These are phyloP conservation scores for Aureobasidium leucospermi DNA, from an alignment of 2,329 filamentous ascomycete species.

Conservation along the genomic window DNA sequence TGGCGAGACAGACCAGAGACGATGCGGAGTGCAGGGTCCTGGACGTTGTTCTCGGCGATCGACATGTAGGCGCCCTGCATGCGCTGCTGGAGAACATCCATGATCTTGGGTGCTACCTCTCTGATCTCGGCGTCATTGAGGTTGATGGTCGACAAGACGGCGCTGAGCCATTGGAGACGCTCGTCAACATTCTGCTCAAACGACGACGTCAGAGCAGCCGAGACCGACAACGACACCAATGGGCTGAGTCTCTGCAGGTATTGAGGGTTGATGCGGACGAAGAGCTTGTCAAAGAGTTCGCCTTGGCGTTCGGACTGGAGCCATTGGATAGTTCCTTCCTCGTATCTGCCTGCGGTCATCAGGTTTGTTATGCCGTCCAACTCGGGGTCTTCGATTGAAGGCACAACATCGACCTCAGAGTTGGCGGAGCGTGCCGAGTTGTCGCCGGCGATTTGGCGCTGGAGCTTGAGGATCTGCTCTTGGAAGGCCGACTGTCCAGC, in stretches of 20 bases:
- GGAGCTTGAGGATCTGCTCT: conserved; percentile 40
- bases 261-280: conserved; percentile 49
- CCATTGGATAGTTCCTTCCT: conserved; percentile 45
- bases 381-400: conserved; percentile 48
- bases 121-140: conserved; percentile 42
- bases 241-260: conserved; percentile 51
- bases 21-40: conserved; percentile 37
- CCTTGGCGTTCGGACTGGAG: conserved; percentile 53
- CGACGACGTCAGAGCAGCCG: conserved; percentile 53
- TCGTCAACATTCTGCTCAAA: conserved; percentile 46
- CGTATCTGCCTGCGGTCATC: conserved; percentile 49
- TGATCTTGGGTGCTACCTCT: conserved; percentile 51
- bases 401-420: conserved; percentile 26
- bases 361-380: conserved; percentile 55
- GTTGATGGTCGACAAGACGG: conserved; percentile 48
- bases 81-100: conserved; percentile 52
- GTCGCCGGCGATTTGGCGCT: conserved; percentile 31
- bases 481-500: conserved; percentile 62
- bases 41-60: conserved; percentile 45
- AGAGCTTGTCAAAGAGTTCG: conserved; percentile 55
- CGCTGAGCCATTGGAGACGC: conserved; percentile 53
- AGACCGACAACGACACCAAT: conserved; percentile 53
- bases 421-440: conserved; percentile 11
- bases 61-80: conserved; percentile 51
- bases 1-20: conserved; percentile 24